Percentiles rank a stretch among this genome's conserved stretches.
These are phyloP conservation scores for Dothistroma septosporum DNA, from an alignment of 2,329 filamentous ascomycete genomes.

Conservation along the genomic window DNA sequence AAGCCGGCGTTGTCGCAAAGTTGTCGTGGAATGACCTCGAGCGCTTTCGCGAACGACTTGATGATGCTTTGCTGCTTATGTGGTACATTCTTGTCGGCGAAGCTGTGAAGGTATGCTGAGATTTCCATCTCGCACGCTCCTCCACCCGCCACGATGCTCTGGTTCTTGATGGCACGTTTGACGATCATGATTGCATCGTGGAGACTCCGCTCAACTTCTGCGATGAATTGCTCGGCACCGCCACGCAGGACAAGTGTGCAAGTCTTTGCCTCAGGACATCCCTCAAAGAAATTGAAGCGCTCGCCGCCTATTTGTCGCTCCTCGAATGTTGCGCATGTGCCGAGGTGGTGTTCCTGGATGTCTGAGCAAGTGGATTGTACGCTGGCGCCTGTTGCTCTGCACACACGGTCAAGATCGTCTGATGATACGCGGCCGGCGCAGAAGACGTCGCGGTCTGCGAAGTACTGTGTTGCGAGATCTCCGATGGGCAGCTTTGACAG, in stretches of 20 bases:
- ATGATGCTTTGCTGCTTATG: constrained; percentile 97
- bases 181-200: constrained; percentile 99
- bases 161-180: constrained; percentile 94
- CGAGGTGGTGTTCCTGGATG: constrained; percentile 76
- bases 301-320: constrained; percentile 97
- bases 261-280: constrained; percentile 91
- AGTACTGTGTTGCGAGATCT: constrained; percentile 90
- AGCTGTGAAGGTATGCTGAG: constrained; percentile 86
- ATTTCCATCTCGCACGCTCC: constrained; percentile 96
- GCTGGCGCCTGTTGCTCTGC: constrained; percentile 87
- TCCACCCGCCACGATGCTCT: constrained; percentile 88
- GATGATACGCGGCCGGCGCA: constrained; percentile 88
- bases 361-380: constrained; percentile 96
- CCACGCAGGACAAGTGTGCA: constrained; percentile 94
- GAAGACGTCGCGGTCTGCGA: constrained; percentile 97
- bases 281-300: constrained; percentile 97
- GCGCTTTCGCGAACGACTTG: constrained; percentile 94
- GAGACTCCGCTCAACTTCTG: constrained; percentile 93
- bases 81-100: constrained; percentile 84
- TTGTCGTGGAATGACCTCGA: constrained; percentile 94
- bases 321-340: constrained; percentile 84
- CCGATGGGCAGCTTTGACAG: constrained; percentile 96
- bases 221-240: constrained; percentile 98
- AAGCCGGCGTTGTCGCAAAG: constrained; percentile 98
- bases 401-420: constrained; percentile 93